Base-by-base conservation (phyloP, 257 asterid genomes). In the Solanum pinnatisectum region DNA sequence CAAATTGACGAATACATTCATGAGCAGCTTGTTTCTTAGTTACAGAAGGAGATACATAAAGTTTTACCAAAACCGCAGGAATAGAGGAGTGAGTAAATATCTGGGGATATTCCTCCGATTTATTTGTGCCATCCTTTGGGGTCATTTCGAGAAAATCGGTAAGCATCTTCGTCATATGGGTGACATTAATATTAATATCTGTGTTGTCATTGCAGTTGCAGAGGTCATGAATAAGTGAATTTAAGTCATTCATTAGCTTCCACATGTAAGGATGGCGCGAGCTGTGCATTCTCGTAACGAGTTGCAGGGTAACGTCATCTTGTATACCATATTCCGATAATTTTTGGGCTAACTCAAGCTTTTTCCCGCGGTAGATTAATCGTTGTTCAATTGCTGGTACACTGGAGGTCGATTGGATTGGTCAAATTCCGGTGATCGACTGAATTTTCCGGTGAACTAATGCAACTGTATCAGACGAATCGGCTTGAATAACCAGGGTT, bases 211-310 rank as follows among this genome's bases (percentile, higher is more conserved):
- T 86, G 87, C 89, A 90, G 89, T 92, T 92, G 88, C 49, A 91
- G 13, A 93, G 91, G 84, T 76, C 56, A 25, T 92, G 88, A 35
- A 95, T 87, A 59, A 79, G 32, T 0, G 94, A 90, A 12, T 96
- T 90, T 27, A 96, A 89, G 3, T 91, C 96, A 82, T 92, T 89
- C 56, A 97, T 89, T 39, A 92, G 91, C 87, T 91, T 94, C 98
- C 98, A 96, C 1, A 98, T 94, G 59, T 88, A 90, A 2, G 99
- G 98, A 71, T 97, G 95, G 0, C 70, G 92, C 0, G 98, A 93
- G 90, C 98, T 95, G 87, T 96, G 89, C 97, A 97, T 90, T 2
- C 98, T 93, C 9, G 95, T 96, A 3, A 94, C 93, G 39, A 96
- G 84, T 40, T 93, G 91, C 46, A 96, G 78, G 2, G 90, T 88